Evolutionary conservation across 805 yeast species (phyloP).

Genomic region (Metschnikowia cubensis): DNA sequence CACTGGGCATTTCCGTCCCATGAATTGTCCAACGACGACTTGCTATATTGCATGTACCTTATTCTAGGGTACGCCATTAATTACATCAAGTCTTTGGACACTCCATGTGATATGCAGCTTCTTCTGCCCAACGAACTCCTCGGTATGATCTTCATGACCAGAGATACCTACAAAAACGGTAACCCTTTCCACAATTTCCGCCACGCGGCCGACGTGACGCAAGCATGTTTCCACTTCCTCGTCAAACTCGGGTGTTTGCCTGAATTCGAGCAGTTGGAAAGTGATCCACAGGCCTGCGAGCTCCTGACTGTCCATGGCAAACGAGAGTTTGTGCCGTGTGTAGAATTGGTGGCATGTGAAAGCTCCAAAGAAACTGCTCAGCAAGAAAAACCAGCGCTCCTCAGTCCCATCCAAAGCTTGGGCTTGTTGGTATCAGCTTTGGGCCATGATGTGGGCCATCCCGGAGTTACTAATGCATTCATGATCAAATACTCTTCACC

Average conservation of each 20-base stretch:
- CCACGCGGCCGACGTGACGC: conserved; percentile 94
- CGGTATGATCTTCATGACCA: conserved; percentile 58
- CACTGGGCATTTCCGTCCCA: conserved; percentile 74
- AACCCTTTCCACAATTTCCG: conserved; percentile 94
- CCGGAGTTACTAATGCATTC: conserved; percentile 86
- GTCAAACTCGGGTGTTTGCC: conserved; percentile 40
- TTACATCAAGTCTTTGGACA: conserved; percentile 16
- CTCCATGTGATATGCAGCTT: conserved; percentile 10
- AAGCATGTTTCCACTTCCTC: conserved; percentile 73
- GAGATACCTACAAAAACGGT: conserved; percentile 77
- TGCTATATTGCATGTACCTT: conserved; percentile 53
- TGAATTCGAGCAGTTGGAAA: conserved; percentile 31
- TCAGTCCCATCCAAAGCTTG: conserved; percentile 44
- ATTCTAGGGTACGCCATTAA: conserved; percentile 48
- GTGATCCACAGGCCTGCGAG: conserved; percentile 30
- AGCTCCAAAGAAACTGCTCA: background rate
- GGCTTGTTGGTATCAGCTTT: conserved; percentile 74
- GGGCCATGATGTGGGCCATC: conserved; percentile 96
- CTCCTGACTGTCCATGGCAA: conserved; percentile 12
- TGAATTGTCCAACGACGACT: conserved; percentile 59
- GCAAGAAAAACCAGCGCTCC: conserved; percentile 9
- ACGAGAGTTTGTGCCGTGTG: conserved; percentile 1
- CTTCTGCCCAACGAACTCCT: conserved; percentile 43
- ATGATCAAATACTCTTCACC: conserved; percentile 58
- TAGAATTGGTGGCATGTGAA: conserved; percentile 7